Evolutionary conservation across 768 basidiomycete genomes (phyloP).

Genomic region (Kwoniella shandongensis): DNA sequence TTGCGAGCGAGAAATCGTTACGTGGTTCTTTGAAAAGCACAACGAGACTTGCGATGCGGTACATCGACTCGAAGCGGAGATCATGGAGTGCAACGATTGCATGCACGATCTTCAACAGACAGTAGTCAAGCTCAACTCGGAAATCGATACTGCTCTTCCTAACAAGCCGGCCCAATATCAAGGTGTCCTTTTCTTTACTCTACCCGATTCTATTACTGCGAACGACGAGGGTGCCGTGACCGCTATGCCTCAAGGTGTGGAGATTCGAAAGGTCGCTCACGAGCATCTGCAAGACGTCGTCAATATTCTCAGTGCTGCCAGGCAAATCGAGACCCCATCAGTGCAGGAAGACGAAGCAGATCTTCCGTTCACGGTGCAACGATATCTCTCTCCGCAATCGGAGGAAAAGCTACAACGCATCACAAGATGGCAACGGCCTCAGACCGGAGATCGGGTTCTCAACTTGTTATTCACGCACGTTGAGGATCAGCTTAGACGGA

Average conservation of each 20-base stretch:
- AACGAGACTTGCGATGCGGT: constrained; percentile 98
- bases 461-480: constrained; percentile 79
- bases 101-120: constrained; percentile 82
- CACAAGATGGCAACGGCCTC: constrained; percentile 81
- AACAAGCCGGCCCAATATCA: constrained; percentile 57
- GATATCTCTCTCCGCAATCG: constrained; percentile 81
- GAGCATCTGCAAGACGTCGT: constrained; percentile 81
- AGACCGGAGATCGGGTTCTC: constrained; percentile 80
- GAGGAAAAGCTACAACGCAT: constrained; percentile 82
- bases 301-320: constrained; percentile 74
- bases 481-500: constrained; percentile 84
- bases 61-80: constrained; percentile 93
- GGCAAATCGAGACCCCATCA: constrained; percentile 80
- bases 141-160: constrained; percentile 61
- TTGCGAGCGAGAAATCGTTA: constrained; percentile 92
- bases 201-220: constrained; percentile 36
- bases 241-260: constrained; percentile 32
- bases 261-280: constrained; percentile 54
- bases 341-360: constrained; percentile 80
- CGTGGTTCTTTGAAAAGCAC: constrained; percentile 99
- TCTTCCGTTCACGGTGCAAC: constrained; percentile 88
- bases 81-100: constrained; percentile 88
- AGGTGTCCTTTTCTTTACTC: constrained; percentile 40
- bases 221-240: constrained; percentile 28
- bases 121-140: constrained; percentile 71